Conservation (phyloP, 1,284 basidiomycete genomes). For the Ceratobasidium papillatum region DNA sequence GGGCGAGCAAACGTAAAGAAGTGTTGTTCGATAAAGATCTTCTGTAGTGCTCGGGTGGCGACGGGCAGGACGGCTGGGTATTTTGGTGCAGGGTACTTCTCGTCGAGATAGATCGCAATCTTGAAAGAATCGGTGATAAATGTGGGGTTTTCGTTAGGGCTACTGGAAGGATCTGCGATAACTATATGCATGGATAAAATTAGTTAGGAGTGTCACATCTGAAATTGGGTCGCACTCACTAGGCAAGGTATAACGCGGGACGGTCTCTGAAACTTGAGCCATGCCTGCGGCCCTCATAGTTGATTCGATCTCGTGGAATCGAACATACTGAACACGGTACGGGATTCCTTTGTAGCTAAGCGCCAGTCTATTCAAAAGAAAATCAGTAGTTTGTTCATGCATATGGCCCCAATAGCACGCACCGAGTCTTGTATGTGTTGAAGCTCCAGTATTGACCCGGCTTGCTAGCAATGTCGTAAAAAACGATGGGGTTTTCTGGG, state of each 20-base stretch:
- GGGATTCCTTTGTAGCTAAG: constrained; percentile 47
- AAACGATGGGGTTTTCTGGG: neutral
- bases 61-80: constrained; percentile 36
- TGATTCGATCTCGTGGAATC: constrained; percentile 46
- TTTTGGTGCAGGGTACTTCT: constrained; percentile 28
- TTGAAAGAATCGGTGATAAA: constrained; percentile 38
- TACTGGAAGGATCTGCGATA: constrained; percentile 39
- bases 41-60: constrained; percentile 32
- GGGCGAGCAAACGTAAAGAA: neutral
- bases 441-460: constrained; percentile 1
- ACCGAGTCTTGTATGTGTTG: constrained; percentile 29
- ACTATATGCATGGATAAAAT: neutral
- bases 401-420: neutral
- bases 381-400: neutral
- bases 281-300: constrained; percentile 40
- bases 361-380: constrained; percentile 27
- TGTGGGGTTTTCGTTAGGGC: constrained; percentile 14
- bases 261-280: neutral
- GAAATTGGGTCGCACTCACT: neutral
- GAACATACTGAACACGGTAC: constrained; percentile 46
- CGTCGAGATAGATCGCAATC: constrained; percentile 40
- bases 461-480: constrained; percentile 8
- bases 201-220: neutral
- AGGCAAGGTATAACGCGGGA: constrained; percentile 15
- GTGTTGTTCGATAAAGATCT: constrained; percentile 20